Evolutionary conservation across 768 basidiomycete species (phyloP), one percentile per base, ranked within the genome.

Genomic region (Lyophyllum decastes): DNA sequence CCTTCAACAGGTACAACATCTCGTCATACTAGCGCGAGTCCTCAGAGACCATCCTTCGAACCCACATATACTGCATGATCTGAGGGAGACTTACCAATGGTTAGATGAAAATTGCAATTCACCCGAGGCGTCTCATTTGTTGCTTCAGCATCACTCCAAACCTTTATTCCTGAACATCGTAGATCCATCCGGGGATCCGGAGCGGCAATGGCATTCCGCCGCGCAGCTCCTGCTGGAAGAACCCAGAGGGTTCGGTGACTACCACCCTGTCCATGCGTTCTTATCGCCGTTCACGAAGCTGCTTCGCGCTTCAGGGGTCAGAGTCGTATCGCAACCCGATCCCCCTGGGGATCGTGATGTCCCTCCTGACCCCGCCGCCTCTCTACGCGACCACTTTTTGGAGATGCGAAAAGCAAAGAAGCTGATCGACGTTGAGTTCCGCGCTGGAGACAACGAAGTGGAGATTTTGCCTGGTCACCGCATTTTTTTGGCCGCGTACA

Each of bases 161-260:
- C 59, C 56, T 1, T 58, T 82, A 2, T 82, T 82, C 66, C 72
- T 84, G 54, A 84, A 84, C 46, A 75, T 83, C 38, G 67, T 77
- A 34, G 69, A 80, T 55, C 72, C 78, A 1, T 40, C 25, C 4
- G 56, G 60, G 7, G 45, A 19, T 0, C 75, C 73, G 19, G 53
- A 54, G 0, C 80, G 80, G 80, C 54, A 53, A 17, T 83, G 78
- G 77, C 68, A 72, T 30, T 64, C 65, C 7, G 77, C 76, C 1
- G 59, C 68, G 21, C 64, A 76, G 27, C 69, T 84, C 38, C 70
- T 78, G 21, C 73, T 82, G 55, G 72, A 71, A 41, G 65, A 68
- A 16, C 59, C 52, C 17, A 65, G 68, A 17, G 74, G 75, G 46
- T 63, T 67, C 9, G 64, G 57, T 22, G 67, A 61, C 24, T 67